Base-by-base conservation (phyloP, 306 rosid species). In the Cyamopsis tetragonoloba region DNA sequence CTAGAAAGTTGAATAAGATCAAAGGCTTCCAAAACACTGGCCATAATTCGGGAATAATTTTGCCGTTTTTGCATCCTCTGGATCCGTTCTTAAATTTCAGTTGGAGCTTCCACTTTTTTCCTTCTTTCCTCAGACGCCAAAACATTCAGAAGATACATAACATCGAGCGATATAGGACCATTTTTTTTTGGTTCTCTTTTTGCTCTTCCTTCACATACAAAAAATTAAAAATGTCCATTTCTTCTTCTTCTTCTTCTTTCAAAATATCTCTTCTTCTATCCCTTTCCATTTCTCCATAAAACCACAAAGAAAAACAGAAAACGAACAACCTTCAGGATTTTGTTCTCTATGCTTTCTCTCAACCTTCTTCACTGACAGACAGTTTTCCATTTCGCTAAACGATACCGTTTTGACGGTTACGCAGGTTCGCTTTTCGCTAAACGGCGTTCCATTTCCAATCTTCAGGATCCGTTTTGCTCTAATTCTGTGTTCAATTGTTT, bases 241-340 rank as follows among this genome's bases (percentile, higher is more conserved):
- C 13, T 51, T 54, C 32, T 73, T 72, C 85, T 72, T 23, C 7
- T 42, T 32, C 13, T 51, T 54, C 32, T 73, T 72, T 83, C 66
- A 31, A 76, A 57, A 19, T 61, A 55, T 77, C 64, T 66, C 49
- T 2, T 27, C 14, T 13, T 44, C 38, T 61, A 55, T 41, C 54
- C 69, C 62, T 26, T 51, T 71, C 74, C 73, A 27, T 64, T 67
- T 70, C n/a, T n/a, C n/a, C n/a, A n/a, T n/a, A n/a, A n/a, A n/a
- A n/a, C n/a, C n/a, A n/a, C n/a, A n/a, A n/a, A n/a, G n/a, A n/a
- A n/a, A n/a, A n/a, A n/a, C n/a, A n/a, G n/a, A n/a, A n/a, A n/a
- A n/a, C n/a, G n/a, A n/a, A n/a, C n/a, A n/a, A n/a, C n/a, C n/a
- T n/a, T n/a, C n/a, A n/a, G n/a, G n/a, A n/a, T n/a, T n/a, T n/a